Evolutionary conservation across 2,329 filamentous ascomycete genomes (phyloP), one percentile per base, ranked within the genome.

Genomic region (Cryphonectria japonica): DNA sequence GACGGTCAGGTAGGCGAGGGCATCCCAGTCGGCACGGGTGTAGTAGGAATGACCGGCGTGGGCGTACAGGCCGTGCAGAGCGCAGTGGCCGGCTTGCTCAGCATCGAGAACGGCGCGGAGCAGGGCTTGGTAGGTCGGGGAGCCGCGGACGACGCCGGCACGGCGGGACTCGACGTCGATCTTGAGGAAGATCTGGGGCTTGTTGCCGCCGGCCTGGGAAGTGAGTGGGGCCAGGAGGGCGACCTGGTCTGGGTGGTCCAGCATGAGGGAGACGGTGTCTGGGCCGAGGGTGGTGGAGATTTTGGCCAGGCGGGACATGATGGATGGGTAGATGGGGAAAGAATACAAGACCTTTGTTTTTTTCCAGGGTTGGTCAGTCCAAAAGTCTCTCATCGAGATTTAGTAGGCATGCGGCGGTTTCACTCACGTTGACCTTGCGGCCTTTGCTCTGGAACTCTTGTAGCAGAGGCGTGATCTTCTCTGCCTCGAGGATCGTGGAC

Each of bases 401-500:
- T 2, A 11, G 37, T 39, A 39, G 37, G 13, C 8, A n/a, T 3
- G 41, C 22, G 37, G 9, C 11, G 2, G 8, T 61, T 29, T 37
- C 22, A 77, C 84, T 76, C 80, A 91, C 88, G 77, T 91, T 93
- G 67, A 91, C 84, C 22, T 80, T 76, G 8, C 89, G 84, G 3
- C 87, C 88, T 60, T 82, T 78, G 0, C 78, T 75, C 76, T 88
- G 85, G 74, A 89, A 89, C 70, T 91, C 85, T 14, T 85, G 78
- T 0, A 95, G 80, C 57, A 90, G 84, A 0, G 88, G 88, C 9
- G 88, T 72, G 7, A 95, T 81, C 66, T 88, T 86, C 78, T 95
- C 92, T 1, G 90, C 89, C 80, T 95, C 93, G 2, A 87, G 82
- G n/a, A 95, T 75, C 0, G 93, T 96, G 0, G 92, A 95, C 1